Base-by-base conservation (phyloP, 768 basidiomycete species). In the Boletus sp. region DNA sequence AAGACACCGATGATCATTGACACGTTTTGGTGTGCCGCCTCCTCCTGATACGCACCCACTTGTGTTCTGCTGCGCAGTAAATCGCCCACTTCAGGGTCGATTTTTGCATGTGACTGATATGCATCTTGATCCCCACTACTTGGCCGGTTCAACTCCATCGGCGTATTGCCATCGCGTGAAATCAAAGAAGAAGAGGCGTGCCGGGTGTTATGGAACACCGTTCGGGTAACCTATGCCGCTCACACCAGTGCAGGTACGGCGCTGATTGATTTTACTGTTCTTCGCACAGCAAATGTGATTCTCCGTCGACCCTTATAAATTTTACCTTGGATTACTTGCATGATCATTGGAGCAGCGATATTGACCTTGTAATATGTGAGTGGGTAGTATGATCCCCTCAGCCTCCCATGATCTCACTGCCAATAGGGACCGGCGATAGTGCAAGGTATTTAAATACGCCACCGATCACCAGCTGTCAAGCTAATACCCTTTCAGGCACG, bases 261-360 rank as follows among this genome's bases (percentile, higher is more conserved):
- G 18, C 47, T 47, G 18, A 33, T 52, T 52, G 40, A 33, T 41
- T 33, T 24, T 14, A 11, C 20, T 52, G 51, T 35, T 11, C 29
- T 36, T 14, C 15, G 49, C 55, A 56, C 28, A 56, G 55, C 50
- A 30, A 52, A 45, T 15, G 24, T 45, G 55, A 52, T 37, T 51
- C 15, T 29, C 47, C n/a, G 17, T 5, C 28, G 33, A 35, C 33
- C 37, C 29, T 30, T 30, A 14, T 30, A 20, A 30, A n/a, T 17
- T 46, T 37, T 15, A 37, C 15, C 37, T 5, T 37, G 8, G 37
- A 37, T 37, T 29, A 30, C 45, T 40, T n/a, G 37, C 15, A 40
- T 30, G 50, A 40, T 40, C 10, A 28, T 40, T 40, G 48, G 14
- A 37, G 24, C 35, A 30, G 29, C 28, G 45, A 17, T n/a, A n/a